Conservation (phyloP, 148 eudicot genomes). For the Nepenthes mirabilis region DNA sequence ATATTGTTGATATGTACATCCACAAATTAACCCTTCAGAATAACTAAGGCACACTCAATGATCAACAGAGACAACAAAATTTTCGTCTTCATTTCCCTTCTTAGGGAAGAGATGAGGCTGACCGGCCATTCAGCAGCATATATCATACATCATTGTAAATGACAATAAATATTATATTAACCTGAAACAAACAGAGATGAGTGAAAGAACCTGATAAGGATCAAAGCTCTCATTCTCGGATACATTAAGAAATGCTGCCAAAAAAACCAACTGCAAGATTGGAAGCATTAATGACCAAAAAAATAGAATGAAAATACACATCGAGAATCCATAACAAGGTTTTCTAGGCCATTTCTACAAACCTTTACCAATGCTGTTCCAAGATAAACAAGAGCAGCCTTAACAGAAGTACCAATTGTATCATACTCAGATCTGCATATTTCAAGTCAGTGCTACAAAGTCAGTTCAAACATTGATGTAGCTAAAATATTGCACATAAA, state of each 20-base stretch:
- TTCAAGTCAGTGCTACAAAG: conserved; percentile 2
- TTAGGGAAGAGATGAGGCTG: no score
- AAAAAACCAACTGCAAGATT: conserved; percentile 69
- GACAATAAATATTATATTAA: neutral
- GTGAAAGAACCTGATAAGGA: conserved; percentile 74
- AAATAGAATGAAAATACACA: neutral
- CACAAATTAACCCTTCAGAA: no score
- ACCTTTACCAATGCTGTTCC: conserved; percentile 86
- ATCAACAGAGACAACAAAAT: no score
- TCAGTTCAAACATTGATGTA: neutral
- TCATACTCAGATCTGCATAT: conserved; percentile 87
- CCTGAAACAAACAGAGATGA: neutral
- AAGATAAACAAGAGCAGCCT: conserved; percentile 85
- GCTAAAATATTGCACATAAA: neutral
- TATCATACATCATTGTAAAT: neutral
- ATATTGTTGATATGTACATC: no score
- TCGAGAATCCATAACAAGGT: neutral
- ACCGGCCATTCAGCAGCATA: no score
- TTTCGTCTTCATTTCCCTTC: no score
- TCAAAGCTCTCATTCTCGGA: conserved; percentile 81
- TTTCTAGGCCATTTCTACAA: conserved; percentile 7
- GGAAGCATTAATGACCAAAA: conserved; percentile 6
- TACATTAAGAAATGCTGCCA: conserved; percentile 91
- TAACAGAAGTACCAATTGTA: conserved; percentile 84
- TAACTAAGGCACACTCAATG: neutral